A percentile compares a stretch with the other conserved stretches of the same genome.
phyloP scores from a whole-genome alignment of 768 basidiomycete species.

The Crepidotus variabilis region DNA sequence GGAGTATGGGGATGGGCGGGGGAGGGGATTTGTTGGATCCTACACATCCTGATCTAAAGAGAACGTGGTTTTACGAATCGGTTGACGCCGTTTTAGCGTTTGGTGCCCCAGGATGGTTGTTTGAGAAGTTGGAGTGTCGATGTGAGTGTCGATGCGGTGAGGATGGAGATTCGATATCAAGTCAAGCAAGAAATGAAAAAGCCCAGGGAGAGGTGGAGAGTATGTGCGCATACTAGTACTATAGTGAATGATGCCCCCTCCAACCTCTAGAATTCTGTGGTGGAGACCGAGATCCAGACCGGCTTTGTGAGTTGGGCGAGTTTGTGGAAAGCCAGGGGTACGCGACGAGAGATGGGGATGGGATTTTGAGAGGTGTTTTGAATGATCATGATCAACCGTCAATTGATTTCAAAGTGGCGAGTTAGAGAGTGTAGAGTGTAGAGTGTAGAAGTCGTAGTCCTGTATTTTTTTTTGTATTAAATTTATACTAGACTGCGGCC shows the following conservation, averaged over 20 bases:
- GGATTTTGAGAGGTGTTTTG: slow-evolving; percentile 65
- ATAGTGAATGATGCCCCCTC: slow-evolving; percentile 73
- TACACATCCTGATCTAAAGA: slow-evolving; percentile 21
- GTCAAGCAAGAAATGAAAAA: neutral
- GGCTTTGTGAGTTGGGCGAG: slow-evolving; percentile 58
- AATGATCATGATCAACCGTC: too few relatives aligned
- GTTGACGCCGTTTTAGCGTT: slow-evolving; percentile 82
- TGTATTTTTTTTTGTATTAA: too few relatives aligned
- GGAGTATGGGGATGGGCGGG: too few relatives aligned
- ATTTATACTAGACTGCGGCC: too few relatives aligned
- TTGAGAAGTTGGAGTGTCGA: slow-evolving; percentile 67
- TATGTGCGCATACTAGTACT: slow-evolving; percentile 75
- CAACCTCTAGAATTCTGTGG: slow-evolving; percentile 62
- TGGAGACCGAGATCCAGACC: slow-evolving; percentile 38
- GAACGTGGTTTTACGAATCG: slow-evolving; percentile 53
- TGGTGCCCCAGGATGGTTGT: slow-evolving; percentile 65
- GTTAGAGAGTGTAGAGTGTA: too few relatives aligned
- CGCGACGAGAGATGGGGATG: slow-evolving; percentile 61
- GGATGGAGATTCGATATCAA: slow-evolving; percentile 7
- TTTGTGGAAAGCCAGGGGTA: slow-evolving; percentile 75
- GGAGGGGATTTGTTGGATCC: too few relatives aligned
- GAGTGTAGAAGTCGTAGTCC: too few relatives aligned
- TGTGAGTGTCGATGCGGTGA: too few relatives aligned
- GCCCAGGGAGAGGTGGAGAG: too few relatives aligned
- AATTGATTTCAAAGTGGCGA: too few relatives aligned